These are phyloP conservation scores for Flaveria linearis DNA, from an alignment of 129 eudicot species.

Conservation along the genomic window DNA sequence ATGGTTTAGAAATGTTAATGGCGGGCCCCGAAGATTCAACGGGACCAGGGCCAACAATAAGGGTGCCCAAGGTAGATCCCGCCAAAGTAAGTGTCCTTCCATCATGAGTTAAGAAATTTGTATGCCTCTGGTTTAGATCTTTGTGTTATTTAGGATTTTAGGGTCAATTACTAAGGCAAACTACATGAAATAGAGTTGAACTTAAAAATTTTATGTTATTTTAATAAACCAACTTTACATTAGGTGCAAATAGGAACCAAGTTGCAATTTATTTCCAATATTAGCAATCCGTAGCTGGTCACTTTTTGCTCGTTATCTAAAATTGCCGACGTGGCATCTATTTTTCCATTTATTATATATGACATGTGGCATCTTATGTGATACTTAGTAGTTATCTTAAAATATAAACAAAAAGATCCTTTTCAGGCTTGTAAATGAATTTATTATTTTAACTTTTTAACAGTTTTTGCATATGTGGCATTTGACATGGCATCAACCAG, in stretches of 20 bases:
- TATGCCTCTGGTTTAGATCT: not conserved
- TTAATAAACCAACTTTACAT: no score
- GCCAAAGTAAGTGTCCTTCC: slow-evolving; percentile 51
- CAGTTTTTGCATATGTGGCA: not conserved
- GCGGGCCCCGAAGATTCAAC: slow-evolving; percentile 38
- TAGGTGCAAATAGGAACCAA: no score
- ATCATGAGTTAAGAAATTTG: not conserved
- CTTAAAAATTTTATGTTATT: no score
- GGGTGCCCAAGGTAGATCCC: slow-evolving; percentile 36
- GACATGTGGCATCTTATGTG: not conserved
- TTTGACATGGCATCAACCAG: slow-evolving; percentile 10
- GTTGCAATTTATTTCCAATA: no score
- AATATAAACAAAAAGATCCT: not conserved
- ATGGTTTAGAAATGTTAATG: slow-evolving; percentile 50
- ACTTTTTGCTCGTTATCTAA: not conserved
- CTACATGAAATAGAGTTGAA: not conserved
- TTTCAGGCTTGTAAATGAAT: not conserved
- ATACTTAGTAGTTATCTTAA: not conserved
- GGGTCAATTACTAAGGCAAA: not conserved
- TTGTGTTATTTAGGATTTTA: not conserved
- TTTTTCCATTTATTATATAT: not conserved
- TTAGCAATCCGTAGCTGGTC: not conserved
- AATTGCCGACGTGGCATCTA: no score
- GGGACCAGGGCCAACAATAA: slow-evolving; percentile 34
- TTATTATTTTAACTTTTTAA: not conserved